These are phyloP conservation scores for Aspergillus aculeatinus DNA, from an alignment of 2,329 filamentous ascomycete genomes.

Conservation along the genomic window DNA sequence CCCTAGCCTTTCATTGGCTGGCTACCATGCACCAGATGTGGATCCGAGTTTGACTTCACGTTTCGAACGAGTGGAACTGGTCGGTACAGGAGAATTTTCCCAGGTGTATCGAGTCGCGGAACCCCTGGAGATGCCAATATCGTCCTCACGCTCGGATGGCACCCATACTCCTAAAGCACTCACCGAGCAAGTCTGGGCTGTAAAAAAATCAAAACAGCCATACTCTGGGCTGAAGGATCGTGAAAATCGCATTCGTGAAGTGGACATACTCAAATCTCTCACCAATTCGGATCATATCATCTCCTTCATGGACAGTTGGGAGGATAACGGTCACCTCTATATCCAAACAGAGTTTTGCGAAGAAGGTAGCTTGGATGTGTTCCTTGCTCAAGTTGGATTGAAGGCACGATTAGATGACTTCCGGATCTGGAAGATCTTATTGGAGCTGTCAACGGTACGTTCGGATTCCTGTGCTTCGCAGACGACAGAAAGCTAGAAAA, in stretches of 20 bases:
- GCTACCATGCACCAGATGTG: constrained; percentile 67
- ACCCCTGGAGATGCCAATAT: constrained; percentile 36
- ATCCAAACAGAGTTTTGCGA: constrained; percentile 98
- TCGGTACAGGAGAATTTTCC: constrained; percentile 91
- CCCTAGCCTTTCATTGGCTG: constrained; percentile 68
- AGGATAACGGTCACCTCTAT: constrained; percentile 79
- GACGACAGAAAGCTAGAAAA: background rate
- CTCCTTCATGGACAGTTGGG: constrained; percentile 83
- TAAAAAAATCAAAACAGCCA: constrained; percentile 86
- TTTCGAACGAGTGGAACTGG: constrained; percentile 76
- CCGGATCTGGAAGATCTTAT: constrained; percentile 94
- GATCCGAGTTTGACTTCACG: constrained; percentile 71
- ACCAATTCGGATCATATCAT: constrained; percentile 81
- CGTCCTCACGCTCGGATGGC: constrained; percentile 46
- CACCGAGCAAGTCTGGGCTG: constrained; percentile 71
- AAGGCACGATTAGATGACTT: constrained; percentile 93
- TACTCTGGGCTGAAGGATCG: constrained; percentile 77
- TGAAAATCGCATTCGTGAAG: constrained; percentile 80
- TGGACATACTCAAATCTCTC: constrained; percentile 73
- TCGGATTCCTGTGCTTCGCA: background rate
- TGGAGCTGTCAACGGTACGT: constrained; percentile 75
- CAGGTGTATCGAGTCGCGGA: constrained; percentile 77
- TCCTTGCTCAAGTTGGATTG: constrained; percentile 76
- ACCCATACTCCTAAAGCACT: constrained; percentile 55
- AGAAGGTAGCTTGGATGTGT: constrained; percentile 84